Base-by-base conservation (phyloP, 495 filamentous ascomycete genomes). In the Friedmanniomyces endolithicus region DNA sequence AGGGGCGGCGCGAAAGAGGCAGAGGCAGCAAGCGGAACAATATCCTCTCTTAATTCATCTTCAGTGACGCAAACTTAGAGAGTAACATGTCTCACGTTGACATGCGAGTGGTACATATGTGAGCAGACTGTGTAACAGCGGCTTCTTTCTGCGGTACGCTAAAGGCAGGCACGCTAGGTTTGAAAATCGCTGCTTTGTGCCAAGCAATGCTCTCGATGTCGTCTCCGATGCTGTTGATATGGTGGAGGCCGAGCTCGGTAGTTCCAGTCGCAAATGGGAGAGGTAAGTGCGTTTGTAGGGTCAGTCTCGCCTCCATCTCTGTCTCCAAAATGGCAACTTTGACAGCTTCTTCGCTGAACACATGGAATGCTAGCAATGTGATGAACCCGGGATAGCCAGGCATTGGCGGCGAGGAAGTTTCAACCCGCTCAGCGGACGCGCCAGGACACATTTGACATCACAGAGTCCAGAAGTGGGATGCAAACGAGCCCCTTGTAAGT, bases 381-480 rank as follows among this genome's bases (percentile, higher is more conserved):
- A 82, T 74, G 51, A 77, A 84, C 29, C 78, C 75, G 1, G 82
- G 82, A 33, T 25, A 39, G 23, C 19, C 1, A 8, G 0, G 69
- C 70, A 48, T 22, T 22, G 44, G 23, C 44, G 44, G 44, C 24
- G 44, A 22, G 23, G 19, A 4, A 22, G 14, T 6, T 4, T 16
- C 2, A 27, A 22, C 6, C 8, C 23, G 44, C 7, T 3, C 29
- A 6, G n/a, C 17, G 16, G 14, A 6, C 39, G 2, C 19, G 4
- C 6, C 19, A 3, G 39, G 19, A n/a, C 19, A 14, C 25, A 24
- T 33, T 6, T 11, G 1, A 14, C 27, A 24, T 11, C 54, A 46
- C 35, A 33, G 11, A 3, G 6, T 41, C 24, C 52, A 58, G 53
- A 50, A 64, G 48, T 62, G 58, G 29, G 29, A 51, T 16, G 60